These are phyloP conservation scores for Protea cynaroides DNA, from an alignment of 164 flowering plant species.

Conservation along the genomic window DNA sequence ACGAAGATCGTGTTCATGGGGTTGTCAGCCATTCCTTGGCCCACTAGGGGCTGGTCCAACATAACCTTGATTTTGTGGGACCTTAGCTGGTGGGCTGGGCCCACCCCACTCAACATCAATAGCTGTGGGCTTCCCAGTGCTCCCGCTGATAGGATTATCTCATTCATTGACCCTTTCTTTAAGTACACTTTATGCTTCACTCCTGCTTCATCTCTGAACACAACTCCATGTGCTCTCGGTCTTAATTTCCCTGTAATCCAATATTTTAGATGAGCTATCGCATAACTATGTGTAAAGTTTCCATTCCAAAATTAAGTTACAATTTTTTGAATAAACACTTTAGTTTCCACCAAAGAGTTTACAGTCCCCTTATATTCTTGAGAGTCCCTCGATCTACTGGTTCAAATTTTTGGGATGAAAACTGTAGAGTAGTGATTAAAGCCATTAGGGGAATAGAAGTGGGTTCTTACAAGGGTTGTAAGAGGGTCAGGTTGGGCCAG, in stretches of 20 bases:
- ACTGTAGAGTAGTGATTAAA: too few species aligned
- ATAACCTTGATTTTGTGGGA: slow-evolving; percentile 41
- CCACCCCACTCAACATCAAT: slow-evolving; percentile 71
- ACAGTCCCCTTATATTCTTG: too few species aligned
- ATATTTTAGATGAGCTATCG: too few species aligned
- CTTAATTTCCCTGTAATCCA: slow-evolving; percentile 23
- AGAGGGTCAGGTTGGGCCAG: too few species aligned
- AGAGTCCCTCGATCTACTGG: too few species aligned
- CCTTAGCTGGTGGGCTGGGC: slow-evolving; percentile 41
- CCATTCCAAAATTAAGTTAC: too few species aligned
- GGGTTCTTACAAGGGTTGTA: too few species aligned
- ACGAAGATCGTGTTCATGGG: slow-evolving; percentile 71
- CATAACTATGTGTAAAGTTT: too few species aligned
- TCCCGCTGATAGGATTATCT: slow-evolving; percentile 64
- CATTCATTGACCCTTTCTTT: slow-evolving; percentile 32
- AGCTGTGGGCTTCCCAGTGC: slow-evolving; percentile 88
- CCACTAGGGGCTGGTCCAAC: slow-evolving; percentile 62
- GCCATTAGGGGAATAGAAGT: neutral
- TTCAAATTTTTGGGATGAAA: too few species aligned
- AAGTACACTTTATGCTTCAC: slow-evolving; percentile 41
- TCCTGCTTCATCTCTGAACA: slow-evolving; percentile 40
- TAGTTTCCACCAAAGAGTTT: too few species aligned
- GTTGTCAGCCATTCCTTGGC: slow-evolving; percentile 73
- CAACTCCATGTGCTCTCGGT: slow-evolving; percentile 53
- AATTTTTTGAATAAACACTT: too few species aligned